Percentiles rank a stretch among this genome's conserved stretches.
phyloP scores from a whole-genome alignment of 805 yeast species.

The Metschnikowia cubensis region DNA sequence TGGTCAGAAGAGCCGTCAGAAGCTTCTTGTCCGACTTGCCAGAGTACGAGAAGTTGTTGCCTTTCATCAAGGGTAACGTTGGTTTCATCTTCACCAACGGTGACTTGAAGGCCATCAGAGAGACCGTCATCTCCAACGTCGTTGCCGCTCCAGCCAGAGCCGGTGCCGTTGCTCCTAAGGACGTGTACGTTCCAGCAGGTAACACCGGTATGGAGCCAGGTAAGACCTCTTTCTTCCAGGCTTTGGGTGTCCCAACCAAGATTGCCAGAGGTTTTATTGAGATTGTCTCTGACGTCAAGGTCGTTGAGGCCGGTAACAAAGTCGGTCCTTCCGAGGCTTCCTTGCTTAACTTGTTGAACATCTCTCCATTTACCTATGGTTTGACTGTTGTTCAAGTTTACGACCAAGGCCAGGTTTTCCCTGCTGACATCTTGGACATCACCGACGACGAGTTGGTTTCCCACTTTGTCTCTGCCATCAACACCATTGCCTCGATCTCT shows the following conservation, averaged over 20 bases:
- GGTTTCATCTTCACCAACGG: slow-evolving; percentile 99
- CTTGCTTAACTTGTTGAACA: slow-evolving; percentile 98
- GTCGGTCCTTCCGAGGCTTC: slow-evolving; percentile 99
- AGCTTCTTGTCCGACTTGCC: slow-evolving; percentile 91
- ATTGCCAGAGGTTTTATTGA: slow-evolving; percentile 99
- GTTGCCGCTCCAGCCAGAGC: slow-evolving; percentile 99
- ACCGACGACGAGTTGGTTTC: slow-evolving; percentile 93
- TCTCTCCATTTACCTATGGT: slow-evolving; percentile 99
- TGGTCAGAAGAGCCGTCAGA: slow-evolving; percentile 99
- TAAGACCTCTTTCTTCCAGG: slow-evolving; percentile 99
- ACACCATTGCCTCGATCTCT: slow-evolving; percentile 92
- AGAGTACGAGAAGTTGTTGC: slow-evolving; percentile 91
- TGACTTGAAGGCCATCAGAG: slow-evolving; percentile 91
- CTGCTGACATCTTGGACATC: slow-evolving; percentile 94
- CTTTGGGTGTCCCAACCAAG: slow-evolving; percentile 99
- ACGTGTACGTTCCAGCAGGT: slow-evolving; percentile 97
- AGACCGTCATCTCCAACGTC: slow-evolving; percentile 80
- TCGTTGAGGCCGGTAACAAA: slow-evolving; percentile 77
- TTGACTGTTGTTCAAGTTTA: slow-evolving; percentile 93
- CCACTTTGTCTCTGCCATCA: slow-evolving; percentile 90
- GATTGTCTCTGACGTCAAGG: slow-evolving; percentile 95
- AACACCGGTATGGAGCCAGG: slow-evolving; percentile 99
- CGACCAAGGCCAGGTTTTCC: slow-evolving; percentile 98
- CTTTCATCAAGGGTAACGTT: slow-evolving; percentile 95
- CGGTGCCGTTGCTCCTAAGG: slow-evolving; percentile 98